Base-by-base conservation (phyloP, 441 rosid species). In the Populus hybrid region DNA sequence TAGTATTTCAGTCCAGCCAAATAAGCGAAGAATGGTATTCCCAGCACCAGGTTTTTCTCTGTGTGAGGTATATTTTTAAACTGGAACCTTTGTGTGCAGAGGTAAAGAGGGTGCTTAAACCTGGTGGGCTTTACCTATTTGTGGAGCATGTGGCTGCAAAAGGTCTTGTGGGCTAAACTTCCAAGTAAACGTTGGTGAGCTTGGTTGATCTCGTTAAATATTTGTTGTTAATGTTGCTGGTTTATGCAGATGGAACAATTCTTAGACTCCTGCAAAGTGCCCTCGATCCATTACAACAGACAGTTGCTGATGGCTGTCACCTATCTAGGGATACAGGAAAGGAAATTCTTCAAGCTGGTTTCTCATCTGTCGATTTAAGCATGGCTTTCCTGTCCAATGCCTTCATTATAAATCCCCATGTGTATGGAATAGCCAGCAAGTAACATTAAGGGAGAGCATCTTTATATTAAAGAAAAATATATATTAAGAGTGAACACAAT, bases 101-200 rank as follows among this genome's bases (percentile, higher is more conserved):
- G 90, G 85, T 94, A 69, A 89, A 85, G 85, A 86, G 98, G 83
- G 89, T 93, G 84, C 85, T 96, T 53, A 96, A 84, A 85, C 98
- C 97, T 1, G 94, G 94, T 21, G 98, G 97, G 77, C 63, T 79
- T 70, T 96, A 89, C 82, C 8, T 94, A 57, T 94, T 96, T 74
- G 89, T 94, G 73, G 99, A 96, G 84, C 98, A 96, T 80, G 94
- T 92, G 74, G 95, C 97, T 63, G 98, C 98, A 3, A 78, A 91
- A 88, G 98, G 98, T 93, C 84, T 34, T 0, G 28, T 0, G 59
- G 36, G 23, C 79, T 66, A 3, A 71, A 50, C 1, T 63, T 35
- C 35, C 10, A 50, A 50, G 21, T 7, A 26, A 5, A 40, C 50
- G 59, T 38, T 38, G 21, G 67, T 21, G 59, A 42, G 8, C 71